Evolutionary conservation across 352 stramenopile genomes (phyloP), one percentile per base, ranked within the genome.

Genomic region (Pythium diclinum): DNA sequence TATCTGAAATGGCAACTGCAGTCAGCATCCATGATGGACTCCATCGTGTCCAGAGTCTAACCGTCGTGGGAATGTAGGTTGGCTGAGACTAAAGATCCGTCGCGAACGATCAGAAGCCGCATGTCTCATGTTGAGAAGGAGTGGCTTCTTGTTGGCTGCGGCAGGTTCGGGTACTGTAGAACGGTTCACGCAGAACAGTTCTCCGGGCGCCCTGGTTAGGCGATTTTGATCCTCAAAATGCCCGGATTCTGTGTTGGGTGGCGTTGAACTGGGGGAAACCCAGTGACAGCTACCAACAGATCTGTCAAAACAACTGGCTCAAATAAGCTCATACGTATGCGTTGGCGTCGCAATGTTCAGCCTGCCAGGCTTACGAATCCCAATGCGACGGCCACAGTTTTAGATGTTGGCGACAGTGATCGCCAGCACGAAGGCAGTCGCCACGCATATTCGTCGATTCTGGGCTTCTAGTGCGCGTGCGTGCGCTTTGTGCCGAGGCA

Each of bases 291-390:
- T 40, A 57, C 38, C 23, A 10, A 36, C 57, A 32, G 21, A 19
- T 64, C 58, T 23, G 33, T 25, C 13, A 13, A 51, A 53, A 23
- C 59, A 65, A 40, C 59, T 65, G 59, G 59, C 59, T 65, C 59
- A 65, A 65, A 7, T 33, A 42, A 38, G 16, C 6, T 10, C 21
- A 30, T 11, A 23, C 13, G 5, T 21, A 23, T 25, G 17, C 14
- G 44, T 13, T 13, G 8, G 30, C 42, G n/a, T 42, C 36, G 36
- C 36, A 42, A 42, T 10, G 10, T 3, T 3, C 10, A 17, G 10
- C 10, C 2, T 6, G 3, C 30, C 21, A 8, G 44, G 19, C 44
- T 51, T 21, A 19, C 19, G 44, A 30, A 30, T 19, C n/a, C 44
- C 44, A 28, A 30, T 10, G 14, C n/a, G 30, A 7, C 9, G 25